Percentiles rank a stretch among this genome's conserved stretches.
phyloP scores from a whole-genome alignment of 2,329 filamentous ascomycete species.

The Phoma herbarum region DNA sequence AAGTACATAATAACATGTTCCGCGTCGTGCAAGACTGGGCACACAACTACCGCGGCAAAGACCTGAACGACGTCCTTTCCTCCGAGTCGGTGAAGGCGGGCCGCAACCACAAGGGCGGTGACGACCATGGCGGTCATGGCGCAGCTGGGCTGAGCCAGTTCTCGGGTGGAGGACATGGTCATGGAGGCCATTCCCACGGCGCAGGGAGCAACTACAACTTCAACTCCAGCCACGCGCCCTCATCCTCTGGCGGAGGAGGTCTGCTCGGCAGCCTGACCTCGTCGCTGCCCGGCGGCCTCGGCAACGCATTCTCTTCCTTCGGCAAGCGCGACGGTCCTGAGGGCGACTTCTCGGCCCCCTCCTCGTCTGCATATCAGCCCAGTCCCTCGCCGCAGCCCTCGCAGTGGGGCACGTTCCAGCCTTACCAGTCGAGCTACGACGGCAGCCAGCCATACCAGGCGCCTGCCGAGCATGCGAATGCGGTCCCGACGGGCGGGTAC shows the following conservation, averaged over 20 bases:
- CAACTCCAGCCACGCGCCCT: conserved; percentile 22
- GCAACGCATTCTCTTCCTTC: conserved; percentile 31
- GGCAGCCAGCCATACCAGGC: conserved; percentile 41
- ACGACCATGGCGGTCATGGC: conserved; percentile 48
- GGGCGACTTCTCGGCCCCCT: conserved; percentile 23
- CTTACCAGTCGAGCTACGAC: conserved; percentile 47
- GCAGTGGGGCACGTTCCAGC: conserved; percentile 37
- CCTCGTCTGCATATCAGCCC: conserved; percentile 29
- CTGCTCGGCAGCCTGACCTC: conserved; percentile 37
- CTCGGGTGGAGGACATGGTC: conserved; percentile 7
- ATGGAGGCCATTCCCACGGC: conserved; percentile 31
- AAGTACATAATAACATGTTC: conserved; percentile 91
- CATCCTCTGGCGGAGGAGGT: conserved; percentile 28
- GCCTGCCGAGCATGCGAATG: conserved; percentile 39
- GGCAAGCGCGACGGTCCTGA: conserved; percentile 38
- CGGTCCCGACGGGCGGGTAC: conserved; percentile 35
- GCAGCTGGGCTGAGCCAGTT: conserved; percentile 39
- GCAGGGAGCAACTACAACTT: conserved; percentile 25
- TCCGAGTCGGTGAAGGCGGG: conserved; percentile 84
- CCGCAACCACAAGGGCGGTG: conserved; percentile 72
- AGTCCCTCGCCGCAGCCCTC: conserved; percentile 40
- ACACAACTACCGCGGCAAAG: conserved; percentile 70
- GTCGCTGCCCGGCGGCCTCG: conserved; percentile 30
- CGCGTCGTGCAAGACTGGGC: conserved; percentile 84
- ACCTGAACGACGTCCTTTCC: conserved; percentile 77